phyloP scores from a whole-genome alignment of 441 rosid genomes.

The Gossypium schwendimanii region DNA sequence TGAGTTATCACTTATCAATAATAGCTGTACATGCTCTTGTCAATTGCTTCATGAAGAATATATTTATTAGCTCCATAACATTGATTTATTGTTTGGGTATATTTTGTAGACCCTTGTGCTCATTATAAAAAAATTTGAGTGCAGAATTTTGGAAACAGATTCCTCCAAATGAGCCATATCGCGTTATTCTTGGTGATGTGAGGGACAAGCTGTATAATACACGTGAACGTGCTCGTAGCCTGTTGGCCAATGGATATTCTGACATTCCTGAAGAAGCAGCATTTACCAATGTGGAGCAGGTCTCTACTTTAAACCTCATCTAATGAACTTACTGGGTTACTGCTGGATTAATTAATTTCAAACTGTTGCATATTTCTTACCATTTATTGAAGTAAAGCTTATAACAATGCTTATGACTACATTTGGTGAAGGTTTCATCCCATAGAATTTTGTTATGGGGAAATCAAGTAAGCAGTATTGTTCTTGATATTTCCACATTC shows the following conservation, averaged over 20 bases:
- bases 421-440: neutral
- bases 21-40: neutral
- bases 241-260: constrained; percentile 47
- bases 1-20: neutral
- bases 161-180: constrained; percentile 52
- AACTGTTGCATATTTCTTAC: neutral
- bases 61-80: neutral
- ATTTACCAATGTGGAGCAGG: constrained; percentile 53
- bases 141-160: constrained; percentile 60
- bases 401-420: no score
- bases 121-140: constrained; percentile 3
- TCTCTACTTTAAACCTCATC: constrained; percentile 13
- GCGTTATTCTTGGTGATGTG: constrained; percentile 51
- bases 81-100: neutral
- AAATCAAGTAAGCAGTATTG: neutral
- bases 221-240: constrained; percentile 50
- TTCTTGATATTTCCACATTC: neutral
- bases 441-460: neutral
- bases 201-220: constrained; percentile 56
- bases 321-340: neutral
- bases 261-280: constrained; percentile 48
- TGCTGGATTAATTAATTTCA: neutral
- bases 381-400: neutral
- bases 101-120: neutral
- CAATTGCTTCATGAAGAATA: neutral